A percentile compares a stretch with the other conserved stretches of the same genome.
phyloP scores from a whole-genome alignment of 805 yeast species.

The Pichia rugopelliculosa region DNA sequence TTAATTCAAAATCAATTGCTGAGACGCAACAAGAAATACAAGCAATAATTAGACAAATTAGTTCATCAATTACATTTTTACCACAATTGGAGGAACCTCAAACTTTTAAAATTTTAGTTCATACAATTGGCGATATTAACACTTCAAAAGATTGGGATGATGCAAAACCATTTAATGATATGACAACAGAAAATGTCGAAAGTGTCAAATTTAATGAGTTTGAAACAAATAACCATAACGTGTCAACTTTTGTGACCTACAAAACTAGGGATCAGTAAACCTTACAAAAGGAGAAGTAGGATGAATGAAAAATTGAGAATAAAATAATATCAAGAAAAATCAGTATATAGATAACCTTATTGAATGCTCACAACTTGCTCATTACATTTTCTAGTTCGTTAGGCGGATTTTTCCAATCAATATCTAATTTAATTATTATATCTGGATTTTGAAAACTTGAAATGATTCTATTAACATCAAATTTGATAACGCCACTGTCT shows the following conservation, averaged over 20 bases:
- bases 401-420: slow-evolving; percentile 9
- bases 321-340: no score
- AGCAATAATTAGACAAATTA: slow-evolving; percentile 78
- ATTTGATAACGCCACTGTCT: slow-evolving; percentile 15
- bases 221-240: slow-evolving; percentile 57
- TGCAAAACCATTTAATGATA: slow-evolving; percentile 38
- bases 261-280: slow-evolving; percentile 22
- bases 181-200: slow-evolving; percentile 49
- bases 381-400: slow-evolving; percentile 3
- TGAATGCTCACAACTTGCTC: not conserved
- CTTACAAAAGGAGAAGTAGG: no score
- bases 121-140: slow-evolving; percentile 59
- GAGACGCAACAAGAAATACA: slow-evolving; percentile 72
- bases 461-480: slow-evolving; percentile 8
- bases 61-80: slow-evolving; percentile 78
- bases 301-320: not conserved
- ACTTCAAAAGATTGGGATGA: slow-evolving; percentile 85
- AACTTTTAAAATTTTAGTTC: slow-evolving; percentile 80
- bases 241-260: slow-evolving; percentile 68
- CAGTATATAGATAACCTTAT: no score
- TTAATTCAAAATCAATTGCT: slow-evolving; percentile 19
- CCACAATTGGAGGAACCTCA: slow-evolving; percentile 61
- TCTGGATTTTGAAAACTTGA: not conserved
- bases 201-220: slow-evolving; percentile 63
- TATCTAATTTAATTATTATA: not conserved